Base-by-base conservation (phyloP, 2,329 filamentous ascomycete species). In the Calcarisporium arbuscula region DNA sequence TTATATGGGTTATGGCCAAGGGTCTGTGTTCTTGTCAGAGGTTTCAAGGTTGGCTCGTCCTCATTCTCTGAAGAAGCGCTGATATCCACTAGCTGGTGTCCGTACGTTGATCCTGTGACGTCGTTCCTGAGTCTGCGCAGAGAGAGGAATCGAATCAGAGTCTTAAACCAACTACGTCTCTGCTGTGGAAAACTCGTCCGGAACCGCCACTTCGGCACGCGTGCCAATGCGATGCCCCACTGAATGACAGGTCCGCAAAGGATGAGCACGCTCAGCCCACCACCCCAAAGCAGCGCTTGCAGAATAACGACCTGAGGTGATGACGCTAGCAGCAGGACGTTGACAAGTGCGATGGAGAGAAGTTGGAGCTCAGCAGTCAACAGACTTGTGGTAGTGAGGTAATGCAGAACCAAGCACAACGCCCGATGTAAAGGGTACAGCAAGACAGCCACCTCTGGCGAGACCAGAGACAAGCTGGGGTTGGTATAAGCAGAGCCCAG, bases 171-270 rank as follows among this genome's bases (percentile, higher is more conserved):
- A 42, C 48, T 22, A 52, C 41, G 37, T 60, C 56, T 46, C 61
- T 58, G 36, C 49, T 19, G 52, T 54, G 2, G 62, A 56, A 14
- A 69, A 62, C 35, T 25, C 36, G 80, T 76, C 47, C 78, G 74
- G 49, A 96, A 89, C 28, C 89, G 84, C 87, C 90, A 95, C 48
- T 80, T 87, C 3, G 92, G 92, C 14, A 96, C 85, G 38, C 90
- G 74, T 32, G 90, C 89, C 41, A 98, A 65, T 18, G 82, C 74
- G 34, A 96, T 82, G 29, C 85, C 88, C 84, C 86, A 94, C 48
- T 72, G 74, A 22, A 96, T 75, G 10, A 92, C 75, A 19, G 79
- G 72, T 19, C 77, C 76, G 52, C 87, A 94, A 6, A 76, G 64
- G 5, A 90, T 62, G 34, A 95, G 77, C 12, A 94, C 58, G 29